Evolutionary conservation across 805 yeast species (phyloP), one percentile per base, ranked within the genome.

Genomic region (Yueomyces sinensis): DNA sequence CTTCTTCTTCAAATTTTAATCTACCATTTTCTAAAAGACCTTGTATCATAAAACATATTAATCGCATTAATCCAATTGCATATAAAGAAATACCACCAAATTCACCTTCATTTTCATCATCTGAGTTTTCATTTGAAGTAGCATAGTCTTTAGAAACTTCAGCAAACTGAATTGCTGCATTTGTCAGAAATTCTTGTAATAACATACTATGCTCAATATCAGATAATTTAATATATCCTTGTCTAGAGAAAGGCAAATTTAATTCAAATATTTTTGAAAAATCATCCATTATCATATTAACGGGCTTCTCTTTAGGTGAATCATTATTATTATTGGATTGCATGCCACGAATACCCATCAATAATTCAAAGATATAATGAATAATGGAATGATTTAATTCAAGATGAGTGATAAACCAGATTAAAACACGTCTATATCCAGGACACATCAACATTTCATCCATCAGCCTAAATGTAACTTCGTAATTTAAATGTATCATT

Each of bases 371-470:
- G 14, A 77, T 64, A 50, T 77, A 80, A 43, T 74, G 74, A 27
- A 79, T 72, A 30, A 74, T 44, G 37, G 71, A 54, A 42, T 69
- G 68, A 22, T 71, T 71, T 15, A 76, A 52, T 34, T 74, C 70
- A 44, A 74, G 52, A 49, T 74, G 82, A 1, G 84, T 74, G 16
- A 80, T 52, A 41, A 70, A 73, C 82, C 83, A 76, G 30, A 80
- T 73, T 13, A 78, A 48, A 0, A 70, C 70, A 22, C 83, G 54
- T 44, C 87, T 64, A 43, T 65, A 68, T 0, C 84, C 84, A 37
- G 61, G 58, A 34, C 75, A 70, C 82, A 79, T 77, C 35, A 80
- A 58, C 63, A 81, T 58, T 53, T 81, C 89, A 52, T 78, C 86
- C 49, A 78, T 58, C 34, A 78, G 58, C 14, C 68, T 59, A 49